These are phyloP conservation scores for Penium margaritaceum DNA, from an alignment of 139 green algal species.

Conservation along the genomic window DNA sequence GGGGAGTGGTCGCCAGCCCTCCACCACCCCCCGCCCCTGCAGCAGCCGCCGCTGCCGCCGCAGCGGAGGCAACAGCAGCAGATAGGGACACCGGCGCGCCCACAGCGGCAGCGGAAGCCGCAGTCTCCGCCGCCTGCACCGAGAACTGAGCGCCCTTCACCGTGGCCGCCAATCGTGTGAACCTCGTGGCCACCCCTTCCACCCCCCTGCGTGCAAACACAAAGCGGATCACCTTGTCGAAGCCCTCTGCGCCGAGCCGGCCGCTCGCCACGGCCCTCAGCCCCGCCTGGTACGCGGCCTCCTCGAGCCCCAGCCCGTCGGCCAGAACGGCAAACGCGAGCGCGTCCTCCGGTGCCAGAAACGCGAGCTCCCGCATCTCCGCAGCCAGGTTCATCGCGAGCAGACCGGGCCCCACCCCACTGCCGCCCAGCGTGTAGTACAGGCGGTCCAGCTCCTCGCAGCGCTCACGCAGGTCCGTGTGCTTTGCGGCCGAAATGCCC, in stretches of 20 bases:
- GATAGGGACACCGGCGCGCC: not conserved
- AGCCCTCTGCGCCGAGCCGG: not conserved
- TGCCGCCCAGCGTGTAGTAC: not conserved
- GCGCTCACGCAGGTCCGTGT: slow-evolving; percentile 6
- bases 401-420: slow-evolving; percentile 14
- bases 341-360: not conserved
- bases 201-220: slow-evolving; percentile 15
- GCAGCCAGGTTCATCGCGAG: slow-evolving; percentile 13
- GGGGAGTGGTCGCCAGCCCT: no score
- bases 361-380: not conserved
- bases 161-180: not conserved
- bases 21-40: no score
- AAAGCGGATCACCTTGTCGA: not conserved
- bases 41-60: no score
- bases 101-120: not conserved
- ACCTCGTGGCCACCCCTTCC: not conserved
- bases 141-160: not conserved
- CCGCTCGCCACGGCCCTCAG: slow-evolving; percentile 8
- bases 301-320: not conserved
- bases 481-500: slow-evolving; percentile 13
- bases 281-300: slow-evolving; percentile 2
- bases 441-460: slow-evolving; percentile 11
- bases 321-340: not conserved
- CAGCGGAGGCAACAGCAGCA: no score
- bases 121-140: not conserved